Evolutionary conservation across 1,284 basidiomycete genomes (phyloP).

Genomic region (Mycocalia duriaeana): DNA sequence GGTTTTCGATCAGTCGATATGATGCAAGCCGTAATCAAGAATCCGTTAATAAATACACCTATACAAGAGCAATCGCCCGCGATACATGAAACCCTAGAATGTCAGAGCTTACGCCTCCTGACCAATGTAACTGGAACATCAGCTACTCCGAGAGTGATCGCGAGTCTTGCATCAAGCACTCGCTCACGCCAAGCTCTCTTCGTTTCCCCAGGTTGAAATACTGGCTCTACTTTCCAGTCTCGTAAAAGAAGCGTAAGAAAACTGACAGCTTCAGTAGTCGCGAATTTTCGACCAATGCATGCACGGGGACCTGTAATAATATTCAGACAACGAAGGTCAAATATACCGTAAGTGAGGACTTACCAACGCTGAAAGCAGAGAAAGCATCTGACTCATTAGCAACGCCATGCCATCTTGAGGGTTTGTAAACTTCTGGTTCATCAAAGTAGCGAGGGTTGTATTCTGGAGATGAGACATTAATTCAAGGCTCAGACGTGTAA

Average conservation of each 20-base stretch:
- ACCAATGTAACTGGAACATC: constrained; percentile 38
- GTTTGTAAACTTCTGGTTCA: constrained; percentile 27
- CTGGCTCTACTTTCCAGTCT: constrained; percentile 45
- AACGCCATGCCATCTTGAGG: constrained; percentile 30
- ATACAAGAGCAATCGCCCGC: too few species aligned
- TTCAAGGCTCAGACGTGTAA: not conserved
- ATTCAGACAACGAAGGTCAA: not conserved
- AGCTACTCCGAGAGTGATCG: constrained; percentile 35
- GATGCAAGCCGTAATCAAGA: too few species aligned
- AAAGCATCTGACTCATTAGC: constrained; percentile 31
- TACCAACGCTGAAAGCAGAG: constrained; percentile 45
- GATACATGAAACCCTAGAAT: too few species aligned
- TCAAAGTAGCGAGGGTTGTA: constrained; percentile 31
- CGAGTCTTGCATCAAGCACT: constrained; percentile 36
- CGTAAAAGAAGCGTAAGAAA: constrained; percentile 45
- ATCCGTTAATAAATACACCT: too few species aligned
- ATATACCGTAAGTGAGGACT: constrained; percentile 8
- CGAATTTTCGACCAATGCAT: constrained; percentile 54
- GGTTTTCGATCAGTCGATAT: too few species aligned
- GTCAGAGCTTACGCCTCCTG: too few species aligned
- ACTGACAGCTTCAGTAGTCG: constrained; percentile 44
- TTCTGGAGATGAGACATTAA: constrained; percentile 19
- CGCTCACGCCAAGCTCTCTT: constrained; percentile 37
- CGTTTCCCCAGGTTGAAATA: constrained; percentile 37
- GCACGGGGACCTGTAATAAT: constrained; percentile 38